Evolutionary conservation across 805 yeast species (phyloP).

Genomic region (Starmerella apis): DNA sequence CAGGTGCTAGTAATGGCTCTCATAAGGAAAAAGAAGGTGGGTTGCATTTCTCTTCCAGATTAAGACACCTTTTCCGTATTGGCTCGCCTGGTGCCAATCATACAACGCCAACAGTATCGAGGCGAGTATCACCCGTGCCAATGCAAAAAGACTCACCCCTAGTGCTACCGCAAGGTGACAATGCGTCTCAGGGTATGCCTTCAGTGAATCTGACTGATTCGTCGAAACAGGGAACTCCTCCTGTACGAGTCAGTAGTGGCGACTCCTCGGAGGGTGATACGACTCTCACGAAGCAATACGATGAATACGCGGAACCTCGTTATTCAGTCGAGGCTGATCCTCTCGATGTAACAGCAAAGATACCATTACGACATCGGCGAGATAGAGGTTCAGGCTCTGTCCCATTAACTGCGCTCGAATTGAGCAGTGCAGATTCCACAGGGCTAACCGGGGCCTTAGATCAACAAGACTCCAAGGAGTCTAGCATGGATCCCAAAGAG

Average conservation of each 20-base stretch:
- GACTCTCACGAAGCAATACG: neutral
- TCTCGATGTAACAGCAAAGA: neutral
- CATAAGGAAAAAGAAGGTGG: neutral
- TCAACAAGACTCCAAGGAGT: neutral
- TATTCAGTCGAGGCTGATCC: conserved; percentile 4
- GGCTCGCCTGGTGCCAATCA: neutral
- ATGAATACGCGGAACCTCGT: neutral
- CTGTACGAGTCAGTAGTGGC: neutral
- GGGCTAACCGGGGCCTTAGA: neutral
- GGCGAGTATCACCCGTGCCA: neutral
- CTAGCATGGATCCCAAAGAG: conserved; percentile 5
- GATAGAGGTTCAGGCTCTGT: neutral
- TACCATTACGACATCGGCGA: neutral
- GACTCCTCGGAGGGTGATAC: neutral
- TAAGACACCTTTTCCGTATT: neutral
- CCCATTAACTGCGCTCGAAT: neutral
- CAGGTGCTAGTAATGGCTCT: neutral
- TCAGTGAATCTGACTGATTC: neutral
- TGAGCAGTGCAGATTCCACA: neutral
- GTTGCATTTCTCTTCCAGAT: neutral
- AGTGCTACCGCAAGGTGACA: neutral
- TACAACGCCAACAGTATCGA: neutral
- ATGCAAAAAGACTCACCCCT: neutral
- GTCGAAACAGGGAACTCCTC: neutral
- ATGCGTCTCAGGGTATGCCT: neutral